Evolutionary conservation across 345 rosid genomes (phyloP).

Genomic region (Lepidium aucheri): DNA sequence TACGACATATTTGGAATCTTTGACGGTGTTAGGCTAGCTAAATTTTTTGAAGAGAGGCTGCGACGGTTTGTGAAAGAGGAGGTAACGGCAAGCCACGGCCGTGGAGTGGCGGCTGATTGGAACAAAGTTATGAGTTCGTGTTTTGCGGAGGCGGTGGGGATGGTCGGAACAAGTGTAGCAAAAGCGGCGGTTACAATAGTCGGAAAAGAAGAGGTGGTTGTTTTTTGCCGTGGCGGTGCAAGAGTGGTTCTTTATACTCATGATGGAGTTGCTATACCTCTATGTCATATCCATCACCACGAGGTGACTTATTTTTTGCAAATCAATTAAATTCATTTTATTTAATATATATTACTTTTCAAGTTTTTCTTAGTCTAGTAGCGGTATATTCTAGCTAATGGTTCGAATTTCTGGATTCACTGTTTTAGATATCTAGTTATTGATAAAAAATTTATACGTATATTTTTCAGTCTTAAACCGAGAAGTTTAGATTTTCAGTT

Average conservation of each 20-base stretch:
- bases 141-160: slow-evolving; percentile 3
- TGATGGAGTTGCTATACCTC: slow-evolving; percentile 18
- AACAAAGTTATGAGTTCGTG: slow-evolving; percentile 19
- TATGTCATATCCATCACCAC: slow-evolving; percentile 21
- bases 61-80: slow-evolving; percentile 20
- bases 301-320: background rate
- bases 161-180: background rate
- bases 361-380: too few species aligned
- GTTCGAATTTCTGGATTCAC: too few species aligned
- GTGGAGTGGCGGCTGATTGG: slow-evolving; percentile 7
- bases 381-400: too few species aligned
- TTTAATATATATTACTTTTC: too few species aligned
- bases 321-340: background rate
- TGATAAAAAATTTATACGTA: too few species aligned
- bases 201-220: slow-evolving; percentile 15
- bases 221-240: slow-evolving; percentile 24
- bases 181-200: slow-evolving; percentile 13
- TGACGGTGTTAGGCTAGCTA: slow-evolving; percentile 17
- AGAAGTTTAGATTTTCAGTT: too few species aligned
- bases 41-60: slow-evolving; percentile 15
- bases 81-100: slow-evolving; percentile 1
- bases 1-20: slow-evolving; percentile 25
- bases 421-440: too few species aligned
- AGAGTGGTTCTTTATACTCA: slow-evolving; percentile 18
- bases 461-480: too few species aligned